Evolutionary conservation across 2,329 filamentous ascomycete species (phyloP).

Genomic region (Nemania sp.): DNA sequence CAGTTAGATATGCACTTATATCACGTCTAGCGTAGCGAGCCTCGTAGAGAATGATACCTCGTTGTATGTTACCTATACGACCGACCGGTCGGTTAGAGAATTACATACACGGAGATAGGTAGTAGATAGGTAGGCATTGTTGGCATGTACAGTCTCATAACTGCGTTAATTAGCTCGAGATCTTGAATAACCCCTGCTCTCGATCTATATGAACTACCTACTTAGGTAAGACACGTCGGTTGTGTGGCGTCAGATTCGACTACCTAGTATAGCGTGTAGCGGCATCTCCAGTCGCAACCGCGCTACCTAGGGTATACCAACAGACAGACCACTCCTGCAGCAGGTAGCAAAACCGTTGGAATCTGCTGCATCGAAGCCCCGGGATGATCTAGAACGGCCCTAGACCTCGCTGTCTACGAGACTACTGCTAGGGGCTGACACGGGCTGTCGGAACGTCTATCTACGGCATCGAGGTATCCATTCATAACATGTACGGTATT

Average conservation of each 20-base stretch:
- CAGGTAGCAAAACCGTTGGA: conserved; percentile 15
- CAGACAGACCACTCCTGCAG: conserved; percentile 29
- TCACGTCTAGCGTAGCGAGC: conserved; percentile 11
- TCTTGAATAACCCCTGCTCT: conserved; percentile 5
- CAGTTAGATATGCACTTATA: neutral
- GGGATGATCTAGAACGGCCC: conserved; percentile 32
- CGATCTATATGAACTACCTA: conserved; percentile 7
- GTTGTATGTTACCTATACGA: no score
- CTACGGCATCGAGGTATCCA: neutral
- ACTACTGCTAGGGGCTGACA: conserved; percentile 6
- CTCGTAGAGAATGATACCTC: conserved; percentile 13
- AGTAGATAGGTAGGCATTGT: neutral
- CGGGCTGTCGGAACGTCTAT: neutral
- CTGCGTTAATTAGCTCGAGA: conserved; percentile 24
- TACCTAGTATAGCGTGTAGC: no score
- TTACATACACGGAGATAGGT: neutral
- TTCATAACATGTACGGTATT: neutral
- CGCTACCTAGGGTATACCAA: neutral
- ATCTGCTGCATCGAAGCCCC: conserved; percentile 19
- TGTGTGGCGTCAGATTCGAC: conserved; percentile 19
- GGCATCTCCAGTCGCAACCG: conserved; percentile 17
- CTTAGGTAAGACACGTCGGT: neutral
- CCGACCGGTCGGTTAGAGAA: neutral
- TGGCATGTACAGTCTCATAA: neutral
- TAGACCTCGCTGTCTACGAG: neutral